A percentile compares a stretch with the other conserved stretches of the same genome.
Conservation (phyloP, 2,329 filamentous ascomycete genomes). For the Calonectria ilicicola region DNA sequence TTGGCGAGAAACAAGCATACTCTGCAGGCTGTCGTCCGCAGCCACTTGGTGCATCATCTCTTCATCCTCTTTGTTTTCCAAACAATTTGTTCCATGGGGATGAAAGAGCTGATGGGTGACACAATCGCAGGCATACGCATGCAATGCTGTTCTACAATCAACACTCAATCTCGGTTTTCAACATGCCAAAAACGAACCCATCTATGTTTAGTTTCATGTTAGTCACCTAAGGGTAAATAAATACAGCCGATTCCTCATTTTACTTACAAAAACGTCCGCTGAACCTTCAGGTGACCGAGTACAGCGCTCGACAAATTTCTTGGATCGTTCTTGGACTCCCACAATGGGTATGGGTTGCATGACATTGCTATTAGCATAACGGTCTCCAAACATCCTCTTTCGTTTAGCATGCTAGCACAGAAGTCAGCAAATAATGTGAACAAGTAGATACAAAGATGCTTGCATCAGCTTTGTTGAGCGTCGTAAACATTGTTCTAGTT, state of each 20-base stretch:
- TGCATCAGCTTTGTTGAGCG: slow-evolving; percentile 65
- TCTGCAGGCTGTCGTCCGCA: slow-evolving; percentile 75
- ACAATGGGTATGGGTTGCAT: slow-evolving; percentile 65
- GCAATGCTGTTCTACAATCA: slow-evolving; percentile 56
- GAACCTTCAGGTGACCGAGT: slow-evolving; percentile 55
- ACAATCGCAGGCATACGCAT: slow-evolving; percentile 78
- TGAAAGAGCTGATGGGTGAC: slow-evolving; percentile 78
- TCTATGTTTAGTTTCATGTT: slow-evolving; percentile 33
- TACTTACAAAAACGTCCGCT: slow-evolving; percentile 71
- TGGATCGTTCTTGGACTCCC: slow-evolving; percentile 69
- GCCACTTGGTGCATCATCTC: slow-evolving; percentile 77
- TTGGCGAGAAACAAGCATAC: slow-evolving; percentile 56
- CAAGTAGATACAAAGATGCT: slow-evolving; percentile 35
- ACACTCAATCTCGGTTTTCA: background rate
- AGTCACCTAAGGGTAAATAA: slow-evolving; percentile 12
- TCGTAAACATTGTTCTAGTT: slow-evolving; percentile 70
- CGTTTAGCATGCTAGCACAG: slow-evolving; percentile 68
- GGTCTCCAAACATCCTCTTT: slow-evolving; percentile 73
- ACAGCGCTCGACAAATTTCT: slow-evolving; percentile 67
- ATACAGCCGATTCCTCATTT: background rate
- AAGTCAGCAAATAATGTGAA: background rate
- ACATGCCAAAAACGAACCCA: slow-evolving; percentile 40
- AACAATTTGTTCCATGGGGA: slow-evolving; percentile 71
- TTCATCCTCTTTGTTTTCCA: slow-evolving; percentile 66
- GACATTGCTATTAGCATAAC: slow-evolving; percentile 77